These are phyloP conservation scores for Petasospora rhodanensis DNA, from an alignment of 1,139 yeast genomes.

Conservation along the genomic window DNA sequence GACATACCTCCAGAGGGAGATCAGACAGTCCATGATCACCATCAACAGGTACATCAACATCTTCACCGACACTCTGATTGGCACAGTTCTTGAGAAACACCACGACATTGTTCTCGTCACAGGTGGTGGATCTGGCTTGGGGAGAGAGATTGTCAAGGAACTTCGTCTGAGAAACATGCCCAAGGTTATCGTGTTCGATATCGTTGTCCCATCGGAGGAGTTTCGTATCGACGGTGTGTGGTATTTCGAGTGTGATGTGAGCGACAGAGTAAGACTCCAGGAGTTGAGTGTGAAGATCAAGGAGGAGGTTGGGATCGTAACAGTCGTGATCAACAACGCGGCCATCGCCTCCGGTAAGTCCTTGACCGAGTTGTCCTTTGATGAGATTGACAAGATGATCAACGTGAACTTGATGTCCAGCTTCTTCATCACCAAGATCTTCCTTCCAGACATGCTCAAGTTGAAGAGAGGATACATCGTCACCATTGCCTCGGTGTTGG, in stretches of 20 bases:
- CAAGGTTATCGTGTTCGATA: constrained; percentile 61
- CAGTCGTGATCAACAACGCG: constrained; percentile 78
- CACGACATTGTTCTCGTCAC: constrained; percentile 69
- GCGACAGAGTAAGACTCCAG: constrained; percentile 41
- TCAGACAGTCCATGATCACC: constrained; percentile 7
- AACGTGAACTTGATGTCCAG: constrained; percentile 65
- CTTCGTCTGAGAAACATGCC: constrained; percentile 39
- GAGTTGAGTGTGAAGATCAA: constrained; percentile 36
- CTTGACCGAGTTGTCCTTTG: constrained; percentile 47
- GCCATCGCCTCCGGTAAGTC: constrained; percentile 63
- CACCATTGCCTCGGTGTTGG: constrained; percentile 78
- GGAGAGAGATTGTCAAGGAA: constrained; percentile 50
- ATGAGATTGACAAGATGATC: constrained; percentile 57
- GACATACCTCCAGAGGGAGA: constrained; percentile 5
- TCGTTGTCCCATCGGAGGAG: constrained; percentile 38
- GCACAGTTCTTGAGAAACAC: constrained; percentile 42
- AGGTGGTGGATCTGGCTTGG: constrained; percentile 80
- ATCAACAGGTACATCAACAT: constrained; percentile 9
- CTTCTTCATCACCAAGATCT: constrained; percentile 63
- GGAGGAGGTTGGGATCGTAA: constrained; percentile 47
- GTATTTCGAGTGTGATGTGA: constrained; percentile 67
- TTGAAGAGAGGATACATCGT: constrained; percentile 68
- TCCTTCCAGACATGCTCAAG: constrained; percentile 69
- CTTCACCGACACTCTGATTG: constrained; percentile 39
- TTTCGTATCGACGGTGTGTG: constrained; percentile 38